Conservation (phyloP, 1,284 basidiomycete genomes). For the Phellinidium pouzarii region DNA sequence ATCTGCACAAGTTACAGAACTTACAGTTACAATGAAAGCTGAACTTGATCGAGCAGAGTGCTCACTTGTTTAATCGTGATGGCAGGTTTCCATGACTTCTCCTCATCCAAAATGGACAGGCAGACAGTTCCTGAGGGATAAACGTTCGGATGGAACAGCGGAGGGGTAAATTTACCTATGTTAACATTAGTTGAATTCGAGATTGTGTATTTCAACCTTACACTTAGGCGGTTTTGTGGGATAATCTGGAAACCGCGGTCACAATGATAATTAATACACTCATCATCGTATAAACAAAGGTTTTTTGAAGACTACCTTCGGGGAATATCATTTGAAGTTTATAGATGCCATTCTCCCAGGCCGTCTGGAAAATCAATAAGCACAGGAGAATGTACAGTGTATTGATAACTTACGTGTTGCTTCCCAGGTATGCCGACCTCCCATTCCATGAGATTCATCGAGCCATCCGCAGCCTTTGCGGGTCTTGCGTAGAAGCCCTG, state of each 20-base stretch:
- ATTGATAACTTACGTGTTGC: slow-evolving; percentile 47
- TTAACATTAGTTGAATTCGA: not conserved
- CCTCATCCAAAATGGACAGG: slow-evolving; percentile 96
- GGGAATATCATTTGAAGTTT: slow-evolving; percentile 93
- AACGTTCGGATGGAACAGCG: slow-evolving; percentile 97
- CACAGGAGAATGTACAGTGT: slow-evolving; percentile 16
- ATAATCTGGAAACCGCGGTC: slow-evolving; percentile 57
- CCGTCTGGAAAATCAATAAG: slow-evolving; percentile 54
- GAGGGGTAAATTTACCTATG: slow-evolving; percentile 92
- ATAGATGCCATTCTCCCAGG: slow-evolving; percentile 95
- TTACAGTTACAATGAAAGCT: slow-evolving; percentile 5
- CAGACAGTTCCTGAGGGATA: slow-evolving; percentile 99
- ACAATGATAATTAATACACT: slow-evolving; percentile 17
- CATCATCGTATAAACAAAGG: slow-evolving; percentile 9
- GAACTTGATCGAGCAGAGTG: slow-evolving; percentile 1
- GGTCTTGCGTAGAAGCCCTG: slow-evolving; percentile 98
- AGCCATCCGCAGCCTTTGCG: slow-evolving; percentile 82
- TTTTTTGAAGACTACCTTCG: slow-evolving; percentile 69
- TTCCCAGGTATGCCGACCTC: slow-evolving; percentile 96
- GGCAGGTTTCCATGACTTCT: slow-evolving; percentile 98
- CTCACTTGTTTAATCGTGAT: slow-evolving; percentile 97
- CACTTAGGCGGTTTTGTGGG: slow-evolving; percentile 96
- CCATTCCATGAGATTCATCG: slow-evolving; percentile 96
- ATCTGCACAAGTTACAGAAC: slow-evolving; percentile 49
- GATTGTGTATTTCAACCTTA: slow-evolving; percentile 30